Evolutionary conservation across 164 flowering plant genomes (phyloP).

Genomic region (Vitis rotundifolia): DNA sequence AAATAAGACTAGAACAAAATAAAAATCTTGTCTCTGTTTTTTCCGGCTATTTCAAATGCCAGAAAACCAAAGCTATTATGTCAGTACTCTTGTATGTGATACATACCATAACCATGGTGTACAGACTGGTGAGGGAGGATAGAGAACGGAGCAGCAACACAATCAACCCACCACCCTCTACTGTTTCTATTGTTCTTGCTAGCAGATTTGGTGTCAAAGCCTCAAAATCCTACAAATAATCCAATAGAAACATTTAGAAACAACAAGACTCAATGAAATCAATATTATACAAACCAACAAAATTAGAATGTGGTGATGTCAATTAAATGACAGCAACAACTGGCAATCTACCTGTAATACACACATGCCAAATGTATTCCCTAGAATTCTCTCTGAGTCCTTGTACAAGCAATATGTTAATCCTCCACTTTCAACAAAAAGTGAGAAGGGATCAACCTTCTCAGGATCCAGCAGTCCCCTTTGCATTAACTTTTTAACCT

Average conservation of each 20-base stretch:
- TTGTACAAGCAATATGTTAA: constrained; percentile 82
- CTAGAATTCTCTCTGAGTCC: constrained; percentile 92
- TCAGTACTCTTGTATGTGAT: background rate
- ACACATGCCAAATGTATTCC: constrained; percentile 96
- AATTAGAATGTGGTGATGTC: background rate
- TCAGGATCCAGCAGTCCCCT: constrained; percentile 82
- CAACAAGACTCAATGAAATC: too few species aligned
- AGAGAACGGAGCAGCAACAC: constrained; percentile 78
- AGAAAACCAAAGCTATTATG: background rate
- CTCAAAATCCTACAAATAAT: constrained; percentile 77
- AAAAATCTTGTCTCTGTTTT: too few species aligned
- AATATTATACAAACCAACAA: too few species aligned
- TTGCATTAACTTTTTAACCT: constrained; percentile 65
- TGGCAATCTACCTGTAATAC: constrained; percentile 70
- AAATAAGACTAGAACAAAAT: too few species aligned
- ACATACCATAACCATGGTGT: constrained; percentile 96
- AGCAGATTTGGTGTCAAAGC: constrained; percentile 96
- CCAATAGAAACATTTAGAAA: background rate
- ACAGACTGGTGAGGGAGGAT: constrained; percentile 85
- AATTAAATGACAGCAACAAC: background rate
- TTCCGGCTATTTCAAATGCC: too few species aligned
- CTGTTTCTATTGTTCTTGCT: constrained; percentile 96
- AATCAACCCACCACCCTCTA: constrained; percentile 94
- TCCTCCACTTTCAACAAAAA: constrained; percentile 76
- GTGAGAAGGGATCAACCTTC: constrained; percentile 74